Evolutionary conservation across 2,329 filamentous ascomycete genomes (phyloP), one percentile per base, ranked within the genome.

Genomic region (Tympanopsis confertula): DNA sequence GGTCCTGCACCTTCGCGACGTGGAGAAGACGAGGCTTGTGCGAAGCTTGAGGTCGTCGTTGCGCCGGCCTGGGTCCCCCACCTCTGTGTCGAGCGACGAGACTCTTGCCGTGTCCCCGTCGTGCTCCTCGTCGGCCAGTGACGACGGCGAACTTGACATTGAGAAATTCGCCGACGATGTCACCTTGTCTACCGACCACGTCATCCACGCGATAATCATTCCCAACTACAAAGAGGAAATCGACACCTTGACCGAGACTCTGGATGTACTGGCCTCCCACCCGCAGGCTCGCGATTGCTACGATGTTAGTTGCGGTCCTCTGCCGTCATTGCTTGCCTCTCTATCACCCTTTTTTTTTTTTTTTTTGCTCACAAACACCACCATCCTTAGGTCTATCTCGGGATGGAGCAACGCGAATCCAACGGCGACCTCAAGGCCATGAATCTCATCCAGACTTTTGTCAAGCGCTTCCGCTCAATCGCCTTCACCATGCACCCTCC

Each of bases 141-240:
- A 74, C 45, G 62, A 65, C 20, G 68, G 65, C 39, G 68, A 76
- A 38, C 48, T 65, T 5, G 68, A 74, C 32, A 45, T 57, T 20
- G 66, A 70, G 26, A 53, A 61, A 38, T 64, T 62, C 44, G 55
- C 59, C 33, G 69, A 74, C 35, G 55, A 47, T 33, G 63, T 66
- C 14, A 52, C 56, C 7, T 54, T 59, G 1, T 50, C 58, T n/a
- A 59, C 66, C 29, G 59, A 60, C 18, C 50, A 55, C 37, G 56
- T 81, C 39, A 58, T 82, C 20, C 77, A 83, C 51, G 76, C 73
- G 13, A 81, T 86, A 43, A 64, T 85, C 44, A 66, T 86, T 32
- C 81, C 81, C 14, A 83, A 83, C 50, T 86, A 85, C 60, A 82
- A 82, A 55, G 81, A 86, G 53, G 78, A 84, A 40, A 60, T 77